These are phyloP conservation scores for Physcomitrium patens DNA, from an alignment of 225 moss, liverwort and hornwort genomes.

Conservation along the genomic window DNA sequence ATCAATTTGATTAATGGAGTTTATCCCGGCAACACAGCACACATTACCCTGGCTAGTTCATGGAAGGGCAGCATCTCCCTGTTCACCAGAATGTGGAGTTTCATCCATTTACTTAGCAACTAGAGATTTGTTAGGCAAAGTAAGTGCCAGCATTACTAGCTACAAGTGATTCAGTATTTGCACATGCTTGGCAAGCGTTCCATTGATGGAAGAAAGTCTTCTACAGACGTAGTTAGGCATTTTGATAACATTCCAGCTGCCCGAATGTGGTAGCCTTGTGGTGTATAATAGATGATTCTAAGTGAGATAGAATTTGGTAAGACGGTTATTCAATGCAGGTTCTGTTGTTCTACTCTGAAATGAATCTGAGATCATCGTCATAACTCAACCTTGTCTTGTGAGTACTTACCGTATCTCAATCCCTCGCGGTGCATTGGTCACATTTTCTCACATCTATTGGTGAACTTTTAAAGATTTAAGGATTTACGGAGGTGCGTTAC, in stretches of 20 bases:
- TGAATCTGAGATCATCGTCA: constrained; percentile 5
- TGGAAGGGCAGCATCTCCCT: neutral
- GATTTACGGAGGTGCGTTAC: no score
- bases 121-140: neutral
- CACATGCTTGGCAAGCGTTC: constrained; percentile 16
- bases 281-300: constrained; percentile 44
- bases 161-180: constrained; percentile 10
- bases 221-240: constrained; percentile 18
- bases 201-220: neutral
- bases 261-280: constrained; percentile 32
- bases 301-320: constrained; percentile 21
- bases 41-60: constrained; percentile 2
- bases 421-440: neutral
- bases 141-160: neutral
- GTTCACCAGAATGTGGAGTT: constrained; percentile 9
- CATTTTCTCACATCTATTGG: no score
- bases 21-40: neutral
- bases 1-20: constrained; percentile 13
- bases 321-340: neutral
- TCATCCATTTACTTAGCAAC: neutral
- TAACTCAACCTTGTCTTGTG: constrained; percentile 3
- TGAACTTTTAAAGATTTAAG: no score
- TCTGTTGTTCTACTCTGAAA: constrained; percentile 13
- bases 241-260: constrained; percentile 22
- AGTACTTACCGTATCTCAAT: neutral